Conservation (phyloP, 108 stramenopile genomes). For the Mediolabrus comicus region DNA sequence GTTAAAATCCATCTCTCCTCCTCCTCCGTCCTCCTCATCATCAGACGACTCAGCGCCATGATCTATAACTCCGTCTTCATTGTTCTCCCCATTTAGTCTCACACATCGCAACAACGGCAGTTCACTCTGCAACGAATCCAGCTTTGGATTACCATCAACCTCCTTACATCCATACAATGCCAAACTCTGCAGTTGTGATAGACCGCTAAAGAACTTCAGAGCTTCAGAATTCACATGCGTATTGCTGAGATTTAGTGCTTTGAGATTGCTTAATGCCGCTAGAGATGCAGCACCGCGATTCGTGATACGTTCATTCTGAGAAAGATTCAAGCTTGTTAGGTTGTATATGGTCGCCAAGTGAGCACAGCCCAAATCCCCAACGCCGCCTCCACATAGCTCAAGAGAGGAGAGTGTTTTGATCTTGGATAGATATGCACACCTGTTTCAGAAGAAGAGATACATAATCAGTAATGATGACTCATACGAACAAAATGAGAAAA, state of each 20-base stretch:
- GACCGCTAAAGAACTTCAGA: slow-evolving; percentile 58
- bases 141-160: slow-evolving; percentile 45
- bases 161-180: slow-evolving; percentile 77
- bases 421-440: slow-evolving; percentile 62
- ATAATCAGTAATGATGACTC: not conserved
- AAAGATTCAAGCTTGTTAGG: slow-evolving; percentile 68
- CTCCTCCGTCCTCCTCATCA: slow-evolving; percentile 15
- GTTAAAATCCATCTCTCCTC: not conserved
- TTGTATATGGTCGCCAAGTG: slow-evolving; percentile 66
- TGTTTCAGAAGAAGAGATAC: not conserved
- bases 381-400: slow-evolving; percentile 82
- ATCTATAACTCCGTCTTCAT: slow-evolving; percentile 65
- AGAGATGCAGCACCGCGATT: slow-evolving; percentile 77
- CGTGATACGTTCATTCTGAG: slow-evolving; percentile 83
- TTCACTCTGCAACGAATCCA: slow-evolving; percentile 60
- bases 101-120: slow-evolving; percentile 75
- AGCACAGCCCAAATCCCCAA: slow-evolving; percentile 76
- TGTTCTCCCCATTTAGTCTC: slow-evolving; percentile 53
- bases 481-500: not conserved
- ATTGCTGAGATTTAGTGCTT: slow-evolving; percentile 78
- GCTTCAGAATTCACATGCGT: slow-evolving; percentile 69
- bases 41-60: slow-evolving; percentile 6
- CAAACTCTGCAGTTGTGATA: slow-evolving; percentile 63
- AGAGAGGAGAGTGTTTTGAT: slow-evolving; percentile 82
- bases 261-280: slow-evolving; percentile 70